Conservation (phyloP, 192 early-diverging fungal genomes). For the Phlyctochytrium bullatum region DNA sequence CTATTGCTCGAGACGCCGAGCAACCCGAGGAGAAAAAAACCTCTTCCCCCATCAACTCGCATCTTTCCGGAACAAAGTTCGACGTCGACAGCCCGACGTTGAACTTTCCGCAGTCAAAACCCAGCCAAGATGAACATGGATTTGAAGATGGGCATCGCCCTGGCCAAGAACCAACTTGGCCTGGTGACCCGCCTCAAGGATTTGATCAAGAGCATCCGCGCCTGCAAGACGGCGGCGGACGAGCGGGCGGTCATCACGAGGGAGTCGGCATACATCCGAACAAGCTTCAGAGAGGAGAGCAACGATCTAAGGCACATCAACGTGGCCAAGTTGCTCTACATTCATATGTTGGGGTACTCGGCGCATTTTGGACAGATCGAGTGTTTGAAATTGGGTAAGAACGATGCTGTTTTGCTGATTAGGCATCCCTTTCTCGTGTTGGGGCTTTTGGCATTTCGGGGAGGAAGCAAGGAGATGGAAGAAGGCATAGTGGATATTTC, state of each 20-base stretch:
- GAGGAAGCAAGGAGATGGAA: no score
- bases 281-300: conserved; percentile 95
- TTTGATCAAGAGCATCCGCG: conserved; percentile 95
- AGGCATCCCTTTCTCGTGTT: no score
- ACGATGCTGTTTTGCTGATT: no score
- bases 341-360: conserved; percentile 97
- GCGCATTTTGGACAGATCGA: conserved; percentile 99
- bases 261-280: conserved; percentile 93
- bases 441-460: no score
- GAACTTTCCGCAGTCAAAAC: neutral
- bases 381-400: conserved; percentile 87
- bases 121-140: conserved; percentile 1
- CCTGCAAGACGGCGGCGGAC: conserved; percentile 97
- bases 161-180: conserved; percentile 7
- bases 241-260: conserved; percentile 96
- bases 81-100: no score
- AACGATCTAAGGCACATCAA: conserved; percentile 87
- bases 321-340: conserved; percentile 96
- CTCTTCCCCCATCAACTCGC: no score
- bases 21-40: no score
- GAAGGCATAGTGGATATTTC: no score
- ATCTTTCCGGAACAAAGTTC: no score
- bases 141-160: neutral
- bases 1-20: no score
- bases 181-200: conserved; percentile 62